Percentiles rank a stretch among this genome's conserved stretches.
Conservation (phyloP, 2,329 filamentous ascomycete species). For the Pyrenochaeta sp. region DNA sequence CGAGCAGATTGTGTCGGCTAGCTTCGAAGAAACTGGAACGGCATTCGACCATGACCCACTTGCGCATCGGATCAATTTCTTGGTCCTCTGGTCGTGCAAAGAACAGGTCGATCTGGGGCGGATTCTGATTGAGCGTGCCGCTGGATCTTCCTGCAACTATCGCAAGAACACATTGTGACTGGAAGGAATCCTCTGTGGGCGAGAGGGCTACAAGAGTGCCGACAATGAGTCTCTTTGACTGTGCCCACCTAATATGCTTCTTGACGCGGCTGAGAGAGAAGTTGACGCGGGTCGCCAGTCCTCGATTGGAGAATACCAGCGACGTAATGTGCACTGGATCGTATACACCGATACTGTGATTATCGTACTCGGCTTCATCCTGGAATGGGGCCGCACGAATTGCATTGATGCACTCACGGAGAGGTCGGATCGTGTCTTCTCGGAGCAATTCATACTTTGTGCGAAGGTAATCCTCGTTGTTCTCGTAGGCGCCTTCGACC, state of each 20-base stretch:
- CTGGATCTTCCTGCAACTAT: conserved; percentile 75
- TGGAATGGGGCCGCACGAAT: conserved; percentile 26
- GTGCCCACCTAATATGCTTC: conserved; percentile 71
- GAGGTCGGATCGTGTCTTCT: conserved; percentile 73
- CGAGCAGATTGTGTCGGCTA: conserved; percentile 73
- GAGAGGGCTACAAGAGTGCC: conserved; percentile 65
- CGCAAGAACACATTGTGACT: conserved; percentile 71
- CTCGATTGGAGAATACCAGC: conserved; percentile 67
- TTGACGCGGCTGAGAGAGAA: conserved; percentile 73
- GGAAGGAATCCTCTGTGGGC: conserved; percentile 67
- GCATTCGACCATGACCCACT: conserved; percentile 82
- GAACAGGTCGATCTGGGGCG: conserved; percentile 77
- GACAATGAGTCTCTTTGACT: conserved; percentile 64
- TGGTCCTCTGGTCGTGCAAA: conserved; percentile 69
- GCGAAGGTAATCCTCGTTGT: conserved; percentile 71
- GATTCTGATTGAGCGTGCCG: conserved; percentile 67
- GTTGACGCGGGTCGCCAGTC: conserved; percentile 70
- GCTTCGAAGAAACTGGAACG: conserved; percentile 79
- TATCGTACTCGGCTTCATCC: conserved; percentile 60
- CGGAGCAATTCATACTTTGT: conserved; percentile 78
- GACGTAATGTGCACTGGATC: conserved; percentile 70
- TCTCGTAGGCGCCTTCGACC: conserved; percentile 62
- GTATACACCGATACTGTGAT: conserved; percentile 46
- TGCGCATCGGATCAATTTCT: conserved; percentile 71
- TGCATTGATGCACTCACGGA: conserved; percentile 70